Conservation (phyloP, 179 eudicot genomes). For the Heliamphora pulchella region DNA sequence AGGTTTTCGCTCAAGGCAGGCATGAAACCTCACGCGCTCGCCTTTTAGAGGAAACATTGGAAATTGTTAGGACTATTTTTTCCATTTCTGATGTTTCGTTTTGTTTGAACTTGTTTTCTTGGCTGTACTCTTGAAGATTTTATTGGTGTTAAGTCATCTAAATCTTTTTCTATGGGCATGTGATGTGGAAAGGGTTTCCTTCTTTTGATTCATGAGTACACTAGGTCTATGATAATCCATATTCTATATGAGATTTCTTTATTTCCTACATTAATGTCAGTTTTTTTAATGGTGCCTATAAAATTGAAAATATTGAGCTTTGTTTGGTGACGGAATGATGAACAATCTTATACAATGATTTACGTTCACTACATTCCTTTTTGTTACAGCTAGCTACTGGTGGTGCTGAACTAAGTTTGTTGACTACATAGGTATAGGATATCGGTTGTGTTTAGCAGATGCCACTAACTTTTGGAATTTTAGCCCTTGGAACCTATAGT, state of each 20-base stretch:
- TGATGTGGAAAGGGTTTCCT: background rate
- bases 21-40: constrained; percentile 47
- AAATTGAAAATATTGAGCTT: too few relatives aligned
- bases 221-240: background rate
- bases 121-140: constrained; percentile 6
- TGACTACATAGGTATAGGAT: background rate
- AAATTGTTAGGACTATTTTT: background rate
- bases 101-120: constrained; percentile 5
- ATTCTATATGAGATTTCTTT: background rate
- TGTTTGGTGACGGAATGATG: background rate
- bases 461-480: background rate
- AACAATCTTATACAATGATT: background rate
- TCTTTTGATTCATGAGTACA: background rate
- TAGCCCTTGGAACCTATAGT: background rate
- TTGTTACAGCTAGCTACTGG: background rate
- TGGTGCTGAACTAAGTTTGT: background rate
- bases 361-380: background rate
- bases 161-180: constrained; percentile 4
- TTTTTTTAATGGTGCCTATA: too few relatives aligned
- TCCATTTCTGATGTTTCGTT: background rate
- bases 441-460: too few relatives aligned
- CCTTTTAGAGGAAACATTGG: constrained; percentile 25
- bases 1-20: constrained; percentile 54
- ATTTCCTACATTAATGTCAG: background rate
- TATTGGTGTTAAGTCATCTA: constrained; percentile 9